Conservation (phyloP, 2,329 filamentous ascomycete species). For the Paraphoma sp. region DNA sequence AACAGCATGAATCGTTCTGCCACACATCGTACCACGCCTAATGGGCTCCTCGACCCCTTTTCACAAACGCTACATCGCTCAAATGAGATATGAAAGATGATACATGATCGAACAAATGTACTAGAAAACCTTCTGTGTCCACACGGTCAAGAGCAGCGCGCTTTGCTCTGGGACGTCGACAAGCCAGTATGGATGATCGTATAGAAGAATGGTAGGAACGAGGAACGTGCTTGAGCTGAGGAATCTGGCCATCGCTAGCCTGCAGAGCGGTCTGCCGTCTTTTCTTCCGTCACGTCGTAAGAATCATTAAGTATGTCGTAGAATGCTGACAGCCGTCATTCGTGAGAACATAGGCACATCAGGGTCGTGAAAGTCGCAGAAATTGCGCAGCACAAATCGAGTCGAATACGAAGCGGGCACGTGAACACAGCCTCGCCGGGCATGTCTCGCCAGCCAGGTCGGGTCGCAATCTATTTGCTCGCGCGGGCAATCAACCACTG, state of each 20-base stretch:
- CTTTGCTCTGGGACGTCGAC: background rate
- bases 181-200: constrained; percentile 22
- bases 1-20: background rate
- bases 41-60: background rate
- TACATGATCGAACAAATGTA: background rate
- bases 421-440: constrained; percentile 24
- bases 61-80: background rate
- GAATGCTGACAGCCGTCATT: constrained; percentile 48
- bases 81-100: background rate
- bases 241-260: constrained; percentile 58
- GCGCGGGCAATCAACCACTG: constrained; percentile 95
- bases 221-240: constrained; percentile 40
- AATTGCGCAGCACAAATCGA: constrained; percentile 29
- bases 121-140: background rate
- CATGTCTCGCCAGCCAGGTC: constrained; percentile 28
- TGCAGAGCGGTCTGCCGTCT: constrained; percentile 54
- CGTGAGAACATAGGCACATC: constrained; percentile 46
- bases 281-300: constrained; percentile 60
- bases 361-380: constrained; percentile 32
- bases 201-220: constrained; percentile 26
- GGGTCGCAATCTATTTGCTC: constrained; percentile 49
- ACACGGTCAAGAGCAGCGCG: background rate
- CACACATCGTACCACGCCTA: background rate
- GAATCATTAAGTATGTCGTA: constrained; percentile 58
- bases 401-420: constrained; percentile 28